Evolutionary conservation across 2,329 filamentous ascomycete species (phyloP), one percentile per base, ranked within the genome.

Genomic region (Didymella exigua): DNA sequence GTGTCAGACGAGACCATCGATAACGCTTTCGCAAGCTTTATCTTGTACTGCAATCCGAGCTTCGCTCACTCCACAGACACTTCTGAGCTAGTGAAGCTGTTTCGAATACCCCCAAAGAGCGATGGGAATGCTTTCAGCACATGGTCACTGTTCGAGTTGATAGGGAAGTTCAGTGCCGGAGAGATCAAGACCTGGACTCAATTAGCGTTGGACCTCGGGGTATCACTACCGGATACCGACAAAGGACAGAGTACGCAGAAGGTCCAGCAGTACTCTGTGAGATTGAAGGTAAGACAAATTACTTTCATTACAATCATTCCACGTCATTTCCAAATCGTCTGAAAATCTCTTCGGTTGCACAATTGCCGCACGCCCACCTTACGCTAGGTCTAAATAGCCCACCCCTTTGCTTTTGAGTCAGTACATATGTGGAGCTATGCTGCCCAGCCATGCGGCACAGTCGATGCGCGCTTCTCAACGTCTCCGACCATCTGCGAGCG

Each of bases 181-280:
- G 90, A 96, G 68, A 87, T 97, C 73, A 95, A 93, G 75, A 96
- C 92, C 0, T 97, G 93, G 93, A 90, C 89, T 34, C 90, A 96
- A 72, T 73, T 97, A 63, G 93, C 91, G 0, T 84, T 93, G 48
- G 89, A 89, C 66, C 79, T 97, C n/a, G 93, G 93, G 9, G 93
- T 96, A 14, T 90, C 96, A 68, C 89, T 89, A 3, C 91, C 92
- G 2, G 89, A 91, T 56, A 81, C 86, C 21, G 86, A 89, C 55
- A 95, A 93, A 73, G 90, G 91, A 23, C 89, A 96, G 77, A 96
- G 91, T 72, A 87, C 89, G 1, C 93, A 97, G 71, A 96, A 96
- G 74, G 89, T 97, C 54, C 91, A 96, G 73, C 93, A 97, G 73
- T 97, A 96, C 79, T 91, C 91, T 37, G 93, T 97, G 41, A 85